Base-by-base conservation (phyloP, 192 early-diverging fungal species). In the Umbelopsis vinacea region DNA sequence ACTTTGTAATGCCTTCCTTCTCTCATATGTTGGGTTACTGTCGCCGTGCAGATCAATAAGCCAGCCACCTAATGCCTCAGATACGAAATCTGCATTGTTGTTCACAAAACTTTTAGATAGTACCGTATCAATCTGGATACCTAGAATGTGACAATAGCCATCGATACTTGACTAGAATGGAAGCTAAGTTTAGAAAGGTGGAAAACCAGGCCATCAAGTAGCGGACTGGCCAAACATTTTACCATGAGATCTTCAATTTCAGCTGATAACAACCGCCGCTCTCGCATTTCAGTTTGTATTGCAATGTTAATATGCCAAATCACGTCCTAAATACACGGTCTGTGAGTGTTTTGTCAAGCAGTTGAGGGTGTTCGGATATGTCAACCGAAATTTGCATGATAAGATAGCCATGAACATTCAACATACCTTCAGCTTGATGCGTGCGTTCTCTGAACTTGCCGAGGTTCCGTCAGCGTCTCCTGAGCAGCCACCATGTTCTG, bases 181-280 rank as follows among this genome's bases (percentile, higher is more conserved):
- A 46, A 48, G 35, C n/a, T 47, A 52, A 53, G 15, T 52, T 37
- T 14, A 46, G 22, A 29, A 19, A 68, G 23, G n/a, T n/a, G n/a
- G 43, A 60, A 47, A 71, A 55, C 63, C 60, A 68, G 66, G 38
- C n/a, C 47, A 38, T 37, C 43, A 52, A 24, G 38, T 46, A 46
- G 5, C 29, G 63, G 46, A 48, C 33, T 33, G 17, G 11, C 45
- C 24, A 52, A 54, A 40, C 54, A 68, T 52, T 48, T 68, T 80
- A 81, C 85, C 80, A 86, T 79, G 17, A 79, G 66, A 73, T 86
- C 85, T 72, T 84, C 81, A 47, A 86, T 82, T 66, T 84, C 79
- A 6, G 85, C 85, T 21, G 79, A 68, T 22, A 86, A 67, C 24
- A 81, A 35, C 8, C 52, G 66, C 29, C 82, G 79, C 22, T 79